phyloP scores from a whole-genome alignment of 306 rosid species.

The Sechiopsis laciniata region DNA sequence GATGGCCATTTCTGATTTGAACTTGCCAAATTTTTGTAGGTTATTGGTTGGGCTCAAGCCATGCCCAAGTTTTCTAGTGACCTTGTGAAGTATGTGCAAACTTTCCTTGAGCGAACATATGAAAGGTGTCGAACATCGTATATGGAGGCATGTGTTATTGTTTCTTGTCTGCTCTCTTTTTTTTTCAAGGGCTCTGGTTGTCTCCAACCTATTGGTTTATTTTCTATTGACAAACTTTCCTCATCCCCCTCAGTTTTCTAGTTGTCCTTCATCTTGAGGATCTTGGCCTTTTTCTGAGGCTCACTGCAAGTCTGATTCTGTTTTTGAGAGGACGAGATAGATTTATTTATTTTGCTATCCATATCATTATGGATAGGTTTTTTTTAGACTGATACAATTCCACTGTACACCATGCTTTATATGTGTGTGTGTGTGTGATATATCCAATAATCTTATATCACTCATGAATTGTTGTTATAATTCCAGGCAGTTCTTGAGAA shows the following conservation, averaged over 20 bases:
- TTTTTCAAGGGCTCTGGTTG: neutral
- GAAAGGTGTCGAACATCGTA: constrained; percentile 96
- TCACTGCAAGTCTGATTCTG: neutral
- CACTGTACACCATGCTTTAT: neutral
- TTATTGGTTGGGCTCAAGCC: constrained; percentile 99
- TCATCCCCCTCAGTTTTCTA: neutral
- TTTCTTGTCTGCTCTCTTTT: constrained; percentile 17
- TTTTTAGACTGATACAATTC: neutral
- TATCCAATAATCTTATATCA: neutral
- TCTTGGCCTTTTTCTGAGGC: neutral
- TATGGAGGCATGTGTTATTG: constrained; percentile 67
- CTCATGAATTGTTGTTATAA: neutral
- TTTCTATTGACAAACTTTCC: neutral
- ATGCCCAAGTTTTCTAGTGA: constrained; percentile 95
- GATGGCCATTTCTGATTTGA: constrained; percentile 26
- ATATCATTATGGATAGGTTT: neutral
- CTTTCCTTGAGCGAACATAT: constrained; percentile 87
- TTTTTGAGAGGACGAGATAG: neutral
- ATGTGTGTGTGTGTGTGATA: neutral
- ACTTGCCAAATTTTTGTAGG: constrained; percentile 41
- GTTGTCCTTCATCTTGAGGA: neutral
- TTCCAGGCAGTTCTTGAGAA: constrained; percentile 97
- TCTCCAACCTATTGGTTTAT: neutral
- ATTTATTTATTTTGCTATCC: neutral
- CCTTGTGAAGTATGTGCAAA: constrained; percentile 91